phyloP scores from a whole-genome alignment of 2,329 filamentous ascomycete species.

The Herpotrichia juniperi region DNA sequence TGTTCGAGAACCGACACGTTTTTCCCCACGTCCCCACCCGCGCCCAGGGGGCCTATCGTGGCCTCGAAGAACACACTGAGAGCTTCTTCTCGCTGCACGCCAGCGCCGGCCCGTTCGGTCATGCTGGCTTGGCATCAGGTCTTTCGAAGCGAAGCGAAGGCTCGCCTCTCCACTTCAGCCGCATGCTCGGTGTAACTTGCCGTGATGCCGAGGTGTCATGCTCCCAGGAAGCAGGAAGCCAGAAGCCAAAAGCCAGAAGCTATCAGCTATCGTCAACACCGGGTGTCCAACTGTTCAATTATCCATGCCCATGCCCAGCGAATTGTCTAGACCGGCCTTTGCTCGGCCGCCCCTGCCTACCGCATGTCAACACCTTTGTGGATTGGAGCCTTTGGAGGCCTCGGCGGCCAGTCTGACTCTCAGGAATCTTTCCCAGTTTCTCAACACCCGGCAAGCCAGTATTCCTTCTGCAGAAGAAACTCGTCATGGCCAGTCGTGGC shows the following conservation, averaged over 20 bases:
- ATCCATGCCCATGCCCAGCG: neutral
- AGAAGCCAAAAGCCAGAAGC: no score
- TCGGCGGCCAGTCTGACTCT: conserved; percentile 8
- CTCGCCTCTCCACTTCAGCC: conserved; percentile 13
- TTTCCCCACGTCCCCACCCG: conserved; percentile 41
- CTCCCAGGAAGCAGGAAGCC: no score
- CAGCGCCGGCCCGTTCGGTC: conserved; percentile 4
- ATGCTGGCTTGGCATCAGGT: conserved; percentile 18
- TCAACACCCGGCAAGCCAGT: conserved; percentile 13
- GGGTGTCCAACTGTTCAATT: neutral
- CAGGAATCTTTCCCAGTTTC: neutral
- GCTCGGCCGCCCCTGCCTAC: conserved; percentile 19
- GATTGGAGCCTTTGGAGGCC: conserved; percentile 22
- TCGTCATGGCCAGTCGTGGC: neutral
- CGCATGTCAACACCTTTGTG: no score
- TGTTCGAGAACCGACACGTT: conserved; percentile 25
- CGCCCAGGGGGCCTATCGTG: conserved; percentile 17
- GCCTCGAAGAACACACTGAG: conserved; percentile 13
- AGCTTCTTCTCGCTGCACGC: conserved; percentile 28
- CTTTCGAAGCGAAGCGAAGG: no score
- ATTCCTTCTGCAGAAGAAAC: neutral
- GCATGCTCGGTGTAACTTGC: conserved; percentile 7
- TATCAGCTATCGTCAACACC: no score
- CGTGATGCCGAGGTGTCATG: neutral
- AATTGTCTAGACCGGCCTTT: neutral